Conservation (phyloP, 2,329 filamentous ascomycete species). For the Aspergillus flavus region DNA sequence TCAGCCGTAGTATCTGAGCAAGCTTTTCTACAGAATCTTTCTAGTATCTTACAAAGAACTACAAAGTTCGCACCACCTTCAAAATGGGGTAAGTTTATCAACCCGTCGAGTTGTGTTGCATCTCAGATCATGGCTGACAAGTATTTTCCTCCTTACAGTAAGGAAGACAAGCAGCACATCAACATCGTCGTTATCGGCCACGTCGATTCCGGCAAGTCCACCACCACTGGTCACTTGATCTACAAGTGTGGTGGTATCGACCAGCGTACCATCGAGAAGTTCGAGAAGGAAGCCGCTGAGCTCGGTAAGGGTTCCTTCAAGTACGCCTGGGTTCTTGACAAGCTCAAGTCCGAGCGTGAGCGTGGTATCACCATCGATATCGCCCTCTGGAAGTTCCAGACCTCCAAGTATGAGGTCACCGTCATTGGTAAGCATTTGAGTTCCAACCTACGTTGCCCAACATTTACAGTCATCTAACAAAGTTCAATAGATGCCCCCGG, state of each 20-base stretch:
- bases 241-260: conserved; percentile 99
- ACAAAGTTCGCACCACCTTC: conserved; percentile 50
- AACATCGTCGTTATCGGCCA: conserved; percentile 99
- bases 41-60: conserved; percentile 53
- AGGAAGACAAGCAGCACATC: conserved; percentile 93
- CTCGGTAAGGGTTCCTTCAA: conserved; percentile 99
- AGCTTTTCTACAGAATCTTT: conserved; percentile 38
- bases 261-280: conserved; percentile 99
- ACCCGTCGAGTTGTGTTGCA: neutral
- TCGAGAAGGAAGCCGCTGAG: conserved; percentile 99
- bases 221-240: conserved; percentile 96
- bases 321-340: conserved; percentile 99
- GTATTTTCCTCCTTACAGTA: conserved; percentile 59
- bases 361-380: conserved; percentile 99
- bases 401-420: conserved; percentile 94
- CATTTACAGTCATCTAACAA: conserved; percentile 16
- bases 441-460: neutral
- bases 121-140: neutral
- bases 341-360: conserved; percentile 99
- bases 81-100: conserved; percentile 62
- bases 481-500: conserved; percentile 77
- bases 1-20: conserved; percentile 55
- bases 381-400: conserved; percentile 99
- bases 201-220: conserved; percentile 99
- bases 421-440: conserved; percentile 73